Evolutionary conservation across 2,329 filamentous ascomycete species (phyloP).

Genomic region (Aspergillus floridensis): DNA sequence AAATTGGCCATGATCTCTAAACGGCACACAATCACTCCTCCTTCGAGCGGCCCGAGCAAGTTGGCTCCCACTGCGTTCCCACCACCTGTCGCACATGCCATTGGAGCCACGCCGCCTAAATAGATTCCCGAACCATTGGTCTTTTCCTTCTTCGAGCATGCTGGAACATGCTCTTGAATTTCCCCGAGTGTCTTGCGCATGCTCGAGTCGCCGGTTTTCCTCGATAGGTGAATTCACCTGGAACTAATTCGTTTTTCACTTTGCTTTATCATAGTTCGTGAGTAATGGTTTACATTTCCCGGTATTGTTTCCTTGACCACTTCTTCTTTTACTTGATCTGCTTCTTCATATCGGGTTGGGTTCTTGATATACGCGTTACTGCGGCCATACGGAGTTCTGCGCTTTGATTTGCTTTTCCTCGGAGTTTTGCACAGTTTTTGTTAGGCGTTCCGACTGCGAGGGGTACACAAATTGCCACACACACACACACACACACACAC

Average conservation of each 20-base stretch:
- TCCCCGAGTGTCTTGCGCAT: no score
- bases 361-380: background rate
- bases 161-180: conserved; percentile 14
- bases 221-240: background rate
- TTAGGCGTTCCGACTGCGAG: conserved; percentile 15
- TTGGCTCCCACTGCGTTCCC: conserved; percentile 30
- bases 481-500: background rate
- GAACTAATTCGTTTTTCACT: background rate
- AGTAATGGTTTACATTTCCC: conserved; percentile 6
- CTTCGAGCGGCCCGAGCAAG: conserved; percentile 29
- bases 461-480: conserved; percentile 20
- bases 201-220: background rate
- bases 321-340: conserved; percentile 9
- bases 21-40: conserved; percentile 38
- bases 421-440: conserved; percentile 3
- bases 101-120: conserved; percentile 36
- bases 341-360: conserved; percentile 1
- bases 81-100: conserved; percentile 31
- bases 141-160: conserved; percentile 10
- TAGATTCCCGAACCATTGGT: conserved; percentile 14
- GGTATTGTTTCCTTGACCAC: conserved; percentile 9
- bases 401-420: background rate
- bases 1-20: conserved; percentile 50
- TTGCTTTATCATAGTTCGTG: background rate
- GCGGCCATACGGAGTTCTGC: background rate